phyloP scores from a whole-genome alignment of 208 protist genomes.

The Crithidia expoeki region DNA sequence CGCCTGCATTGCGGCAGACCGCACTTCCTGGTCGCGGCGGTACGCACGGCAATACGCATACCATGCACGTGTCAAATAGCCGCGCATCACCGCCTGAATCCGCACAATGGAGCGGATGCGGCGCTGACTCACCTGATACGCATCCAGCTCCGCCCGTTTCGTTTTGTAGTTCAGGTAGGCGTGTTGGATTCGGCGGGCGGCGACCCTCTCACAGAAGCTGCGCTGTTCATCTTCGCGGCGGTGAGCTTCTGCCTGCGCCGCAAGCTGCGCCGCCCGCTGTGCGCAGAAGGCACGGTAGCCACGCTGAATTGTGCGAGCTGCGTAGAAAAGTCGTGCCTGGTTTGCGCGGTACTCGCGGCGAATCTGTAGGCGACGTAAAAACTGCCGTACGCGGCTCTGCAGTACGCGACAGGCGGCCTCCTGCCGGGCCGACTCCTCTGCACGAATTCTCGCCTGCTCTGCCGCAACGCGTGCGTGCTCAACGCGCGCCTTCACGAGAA shows the following conservation, averaged over 20 bases:
- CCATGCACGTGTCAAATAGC: conserved; percentile 83
- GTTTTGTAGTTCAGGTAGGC: conserved; percentile 58
- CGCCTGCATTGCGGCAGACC: conserved; percentile 66
- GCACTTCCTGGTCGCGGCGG: conserved; percentile 71
- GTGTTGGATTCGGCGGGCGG: conserved; percentile 76
- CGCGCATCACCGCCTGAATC: conserved; percentile 82
- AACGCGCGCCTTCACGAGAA: conserved; percentile 51
- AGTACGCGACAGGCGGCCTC: conserved; percentile 56
- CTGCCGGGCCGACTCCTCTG: conserved; percentile 46
- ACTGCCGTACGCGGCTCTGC: conserved; percentile 73
- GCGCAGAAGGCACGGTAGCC: conserved; percentile 65
- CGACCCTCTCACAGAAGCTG: conserved; percentile 45
- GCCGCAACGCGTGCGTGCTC: conserved; percentile 44
- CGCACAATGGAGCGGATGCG: conserved; percentile 60
- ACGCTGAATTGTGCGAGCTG: conserved; percentile 80
- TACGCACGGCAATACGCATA: conserved; percentile 84
- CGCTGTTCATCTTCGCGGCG: conserved; percentile 65
- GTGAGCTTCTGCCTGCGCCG: conserved; percentile 62
- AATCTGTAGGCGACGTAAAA: conserved; percentile 70
- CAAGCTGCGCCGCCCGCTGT: conserved; percentile 44
- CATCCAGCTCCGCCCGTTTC: conserved; percentile 47
- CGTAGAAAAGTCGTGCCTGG: conserved; percentile 55
- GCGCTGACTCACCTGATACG: conserved; percentile 37
- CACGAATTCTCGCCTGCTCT: conserved; percentile 34
- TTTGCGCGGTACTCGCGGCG: conserved; percentile 52